Evolutionary conservation across 768 basidiomycete genomes (phyloP), one percentile per base, ranked within the genome.

Genomic region (Kwoniella dejecticola): DNA sequence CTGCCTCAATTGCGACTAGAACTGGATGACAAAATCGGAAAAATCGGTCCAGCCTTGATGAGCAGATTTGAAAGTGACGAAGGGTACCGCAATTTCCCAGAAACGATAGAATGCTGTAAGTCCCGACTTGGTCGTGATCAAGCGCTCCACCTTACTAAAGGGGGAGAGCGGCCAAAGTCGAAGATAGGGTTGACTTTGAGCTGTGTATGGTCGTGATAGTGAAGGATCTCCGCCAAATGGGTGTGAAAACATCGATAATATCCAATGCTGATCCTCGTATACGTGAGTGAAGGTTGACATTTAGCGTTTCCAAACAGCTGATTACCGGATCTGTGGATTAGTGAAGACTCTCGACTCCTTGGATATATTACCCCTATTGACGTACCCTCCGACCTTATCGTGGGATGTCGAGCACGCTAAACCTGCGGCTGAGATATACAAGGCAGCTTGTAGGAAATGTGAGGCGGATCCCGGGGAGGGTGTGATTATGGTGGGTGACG

Each of bases 221-320:
- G 38, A 53, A 53, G 4, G 33, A 21, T 17, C 48, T 78, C 23
- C 62, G 48, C 40, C 52, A 56, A 12, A 23, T 72, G 48, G 72
- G 71, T 5, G 44, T 75, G 24, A 68, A 68, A 57, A 71, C 66
- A 0, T 73, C 70, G 1, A 46, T 75, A 2, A 62, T 78, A 0
- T 76, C 75, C 4, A 78, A 78, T 58, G 71, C 75, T 6, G 77
- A 78, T 57, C 73, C 75, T 7, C 60, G 75, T 21, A 76, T 78
- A 46, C 55, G 77, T 76, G 44, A 54, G 75, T 57, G 47, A 11
- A 3, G 26, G 6, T 30, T 15, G 10, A 17, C n/a, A n/a, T n/a
- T n/a, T n/a, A n/a, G n/a, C n/a, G 30, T 30, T 31, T 30, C 3
- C 17, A 27, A 33, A 31, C 13, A 3, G 27, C 17, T 26, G 29